These are phyloP conservation scores for Hyaloscypha variabilis DNA, from an alignment of 495 filamentous ascomycete genomes.

Conservation along the genomic window DNA sequence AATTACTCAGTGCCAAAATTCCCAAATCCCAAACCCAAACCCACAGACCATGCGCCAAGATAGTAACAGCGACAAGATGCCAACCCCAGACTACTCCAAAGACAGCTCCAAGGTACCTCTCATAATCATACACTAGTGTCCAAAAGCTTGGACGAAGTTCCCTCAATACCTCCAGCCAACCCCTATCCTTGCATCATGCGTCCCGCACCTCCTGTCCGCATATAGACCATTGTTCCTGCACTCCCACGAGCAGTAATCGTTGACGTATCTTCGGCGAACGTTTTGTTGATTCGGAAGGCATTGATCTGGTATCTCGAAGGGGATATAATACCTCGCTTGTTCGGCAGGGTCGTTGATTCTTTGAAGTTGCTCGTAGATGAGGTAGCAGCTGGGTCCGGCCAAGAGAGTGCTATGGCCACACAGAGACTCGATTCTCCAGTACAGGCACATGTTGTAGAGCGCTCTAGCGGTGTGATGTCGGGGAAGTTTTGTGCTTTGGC, in stretches of 20 bases:
- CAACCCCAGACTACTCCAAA: not conserved
- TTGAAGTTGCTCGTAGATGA: slow-evolving; percentile 29
- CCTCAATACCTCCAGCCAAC: slow-evolving; percentile 28
- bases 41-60: not conserved
- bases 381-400: slow-evolving; percentile 30
- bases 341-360: slow-evolving; percentile 33
- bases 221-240: slow-evolving; percentile 30
- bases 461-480: not conserved
- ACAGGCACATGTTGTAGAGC: slow-evolving; percentile 35
- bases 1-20: not conserved
- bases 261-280: slow-evolving; percentile 15
- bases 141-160: not conserved
- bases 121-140: not conserved
- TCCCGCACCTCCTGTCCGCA: slow-evolving; percentile 21
- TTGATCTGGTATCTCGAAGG: slow-evolving; percentile 29
- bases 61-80: not conserved
- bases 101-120: not conserved
- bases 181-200: slow-evolving; percentile 29
- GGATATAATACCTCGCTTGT: slow-evolving; percentile 20
- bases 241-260: slow-evolving; percentile 28
- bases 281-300: slow-evolving; percentile 33
- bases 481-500: not conserved
- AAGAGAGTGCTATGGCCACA: slow-evolving; percentile 35
- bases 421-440: slow-evolving; percentile 28
- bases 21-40: not conserved